Evolutionary conservation across 2,329 filamentous ascomycete species (phyloP).

Genomic region (Ciborinia camelliae): DNA sequence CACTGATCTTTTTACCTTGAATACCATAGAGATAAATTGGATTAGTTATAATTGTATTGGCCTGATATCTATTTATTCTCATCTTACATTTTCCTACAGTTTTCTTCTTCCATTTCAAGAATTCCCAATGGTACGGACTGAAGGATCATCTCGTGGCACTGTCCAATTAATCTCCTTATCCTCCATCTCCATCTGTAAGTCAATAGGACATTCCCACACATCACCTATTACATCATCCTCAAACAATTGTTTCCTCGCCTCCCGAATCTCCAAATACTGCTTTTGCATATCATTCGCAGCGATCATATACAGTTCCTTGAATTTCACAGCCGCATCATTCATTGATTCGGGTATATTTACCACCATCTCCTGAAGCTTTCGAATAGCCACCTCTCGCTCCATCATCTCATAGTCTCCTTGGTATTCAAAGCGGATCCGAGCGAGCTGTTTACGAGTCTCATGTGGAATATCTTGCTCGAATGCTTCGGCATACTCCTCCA

Average conservation of each 20-base stretch:
- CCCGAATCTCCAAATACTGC: conserved; percentile 9
- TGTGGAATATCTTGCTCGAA: conserved; percentile 16
- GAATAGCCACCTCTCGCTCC: not conserved
- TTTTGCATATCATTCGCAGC: conserved; percentile 5
- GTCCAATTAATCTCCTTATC: not conserved
- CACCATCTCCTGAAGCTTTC: not conserved
- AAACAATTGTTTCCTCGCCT: conserved; percentile 4
- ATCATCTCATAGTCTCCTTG: not conserved
- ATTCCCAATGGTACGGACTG: too few species aligned
- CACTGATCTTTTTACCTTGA: too few species aligned
- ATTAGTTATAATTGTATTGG: too few species aligned
- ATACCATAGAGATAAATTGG: too few species aligned
- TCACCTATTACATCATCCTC: not conserved
- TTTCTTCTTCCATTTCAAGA: not conserved
- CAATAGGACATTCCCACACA: not conserved
- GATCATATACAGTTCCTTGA: not conserved
- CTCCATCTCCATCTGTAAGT: not conserved
- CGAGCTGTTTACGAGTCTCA: not conserved
- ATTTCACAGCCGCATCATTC: not conserved
- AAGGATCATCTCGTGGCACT: not conserved
- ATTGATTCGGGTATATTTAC: not conserved
- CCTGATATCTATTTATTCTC: too few species aligned
- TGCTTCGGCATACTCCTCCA: conserved; percentile 10
- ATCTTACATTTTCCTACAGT: too few species aligned
- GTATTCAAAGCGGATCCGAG: not conserved